Evolutionary conservation across 495 filamentous ascomycete species (phyloP).

Genomic region (Podospora fimiseda): DNA sequence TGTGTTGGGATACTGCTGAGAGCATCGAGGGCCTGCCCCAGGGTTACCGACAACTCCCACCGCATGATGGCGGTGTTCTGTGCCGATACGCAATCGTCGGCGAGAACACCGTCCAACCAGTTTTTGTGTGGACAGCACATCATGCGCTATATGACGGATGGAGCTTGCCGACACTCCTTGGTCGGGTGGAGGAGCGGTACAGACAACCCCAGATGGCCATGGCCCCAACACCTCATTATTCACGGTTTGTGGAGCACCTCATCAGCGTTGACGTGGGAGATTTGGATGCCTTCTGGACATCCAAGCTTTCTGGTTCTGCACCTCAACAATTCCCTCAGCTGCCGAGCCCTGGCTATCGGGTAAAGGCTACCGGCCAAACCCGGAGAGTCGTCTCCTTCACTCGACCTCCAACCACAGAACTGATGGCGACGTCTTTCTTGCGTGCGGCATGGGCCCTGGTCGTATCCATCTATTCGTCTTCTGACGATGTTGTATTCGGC

Average conservation of each 20-base stretch:
- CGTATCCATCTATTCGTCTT: slow-evolving; percentile 23
- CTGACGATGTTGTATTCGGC: slow-evolving; percentile 44
- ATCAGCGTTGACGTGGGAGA: slow-evolving; percentile 5
- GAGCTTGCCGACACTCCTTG: slow-evolving; percentile 37
- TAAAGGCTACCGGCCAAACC: slow-evolving; percentile 15
- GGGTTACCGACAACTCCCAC: slow-evolving; percentile 11
- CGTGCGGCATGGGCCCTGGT: slow-evolving; percentile 36
- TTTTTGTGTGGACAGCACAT: slow-evolving; percentile 40
- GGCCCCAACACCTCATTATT: slow-evolving; percentile 20
- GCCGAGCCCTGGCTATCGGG: slow-evolving; percentile 17
- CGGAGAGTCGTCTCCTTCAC: slow-evolving; percentile 3
- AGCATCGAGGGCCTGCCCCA: slow-evolving; percentile 2
- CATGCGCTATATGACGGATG: slow-evolving; percentile 63
- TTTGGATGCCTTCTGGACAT: slow-evolving; percentile 18
- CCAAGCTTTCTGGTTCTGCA: slow-evolving; percentile 15
- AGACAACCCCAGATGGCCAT: slow-evolving; percentile 10
- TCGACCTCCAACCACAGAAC: slow-evolving; percentile 7
- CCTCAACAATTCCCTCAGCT: slow-evolving; percentile 24
- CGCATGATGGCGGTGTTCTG: slow-evolving; percentile 14
- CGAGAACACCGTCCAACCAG: slow-evolving; percentile 35
- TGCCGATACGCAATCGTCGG: slow-evolving; percentile 11
- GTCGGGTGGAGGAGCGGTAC: slow-evolving; percentile 16
- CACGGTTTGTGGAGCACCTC: slow-evolving; percentile 23
- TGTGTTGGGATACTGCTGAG: slow-evolving; percentile 9
- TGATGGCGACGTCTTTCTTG: slow-evolving; percentile 29